Evolutionary conservation across 2,329 filamentous ascomycete genomes (phyloP).

Genomic region (Penicillium sp.): DNA sequence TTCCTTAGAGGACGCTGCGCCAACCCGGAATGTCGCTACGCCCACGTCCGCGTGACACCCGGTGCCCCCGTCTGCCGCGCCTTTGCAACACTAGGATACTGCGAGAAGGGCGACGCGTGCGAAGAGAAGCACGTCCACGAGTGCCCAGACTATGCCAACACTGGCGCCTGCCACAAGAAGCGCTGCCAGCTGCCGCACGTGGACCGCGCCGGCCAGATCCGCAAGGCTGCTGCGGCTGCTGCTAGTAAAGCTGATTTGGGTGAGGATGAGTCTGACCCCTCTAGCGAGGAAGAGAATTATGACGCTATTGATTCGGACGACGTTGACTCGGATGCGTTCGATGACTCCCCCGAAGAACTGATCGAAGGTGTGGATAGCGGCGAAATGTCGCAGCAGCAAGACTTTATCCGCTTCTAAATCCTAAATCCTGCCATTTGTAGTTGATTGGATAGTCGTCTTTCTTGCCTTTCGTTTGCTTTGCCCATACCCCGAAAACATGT

Average conservation of each 20-base stretch:
- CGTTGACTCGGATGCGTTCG: conserved; percentile 60
- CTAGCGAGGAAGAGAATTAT: conserved; percentile 72
- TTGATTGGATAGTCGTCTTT: conserved; percentile 5
- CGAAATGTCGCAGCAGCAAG: conserved; percentile 53
- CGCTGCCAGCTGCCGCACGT: conserved; percentile 84
- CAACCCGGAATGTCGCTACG: conserved; percentile 80
- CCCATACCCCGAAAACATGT: conserved; percentile 13
- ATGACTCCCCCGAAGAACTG: conserved; percentile 43
- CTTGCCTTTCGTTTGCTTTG: not conserved
- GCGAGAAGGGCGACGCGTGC: conserved; percentile 75
- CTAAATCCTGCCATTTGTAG: conserved; percentile 6
- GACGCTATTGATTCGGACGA: conserved; percentile 68
- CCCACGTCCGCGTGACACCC: conserved; percentile 75
- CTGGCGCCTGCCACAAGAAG: conserved; percentile 74
- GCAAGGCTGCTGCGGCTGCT: conserved; percentile 49
- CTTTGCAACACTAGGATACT: conserved; percentile 87
- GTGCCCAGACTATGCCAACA: conserved; percentile 93
- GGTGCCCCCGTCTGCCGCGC: conserved; percentile 75
- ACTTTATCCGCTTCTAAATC: conserved; percentile 50
- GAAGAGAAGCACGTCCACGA: conserved; percentile 83
- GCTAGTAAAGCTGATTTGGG: conserved; percentile 44
- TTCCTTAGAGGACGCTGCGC: conserved; percentile 87
- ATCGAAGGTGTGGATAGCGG: conserved; percentile 40
- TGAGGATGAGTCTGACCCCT: conserved; percentile 64
- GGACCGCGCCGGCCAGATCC: conserved; percentile 78